Percentiles rank a stretch among this genome's conserved stretches.
Conservation (phyloP, 2,329 filamentous ascomycete species). For the Apiospora rasikravindrae region DNA sequence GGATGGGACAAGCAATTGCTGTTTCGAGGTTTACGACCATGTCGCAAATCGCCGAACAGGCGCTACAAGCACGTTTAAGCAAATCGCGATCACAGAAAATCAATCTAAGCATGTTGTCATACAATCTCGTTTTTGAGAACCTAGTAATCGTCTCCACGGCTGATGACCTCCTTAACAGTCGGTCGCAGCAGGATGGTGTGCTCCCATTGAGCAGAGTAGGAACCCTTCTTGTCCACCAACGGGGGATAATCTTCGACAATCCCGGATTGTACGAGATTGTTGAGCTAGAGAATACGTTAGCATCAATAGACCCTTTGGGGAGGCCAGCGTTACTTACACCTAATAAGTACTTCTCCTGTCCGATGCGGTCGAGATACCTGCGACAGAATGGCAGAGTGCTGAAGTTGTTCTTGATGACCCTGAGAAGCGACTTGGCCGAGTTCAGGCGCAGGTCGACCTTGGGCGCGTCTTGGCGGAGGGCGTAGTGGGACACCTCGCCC, state of each 20-base stretch:
- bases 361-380: conserved; percentile 87
- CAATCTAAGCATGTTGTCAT: not conserved
- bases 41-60: not conserved
- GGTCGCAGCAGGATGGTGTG: conserved; percentile 83
- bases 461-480: conserved; percentile 72
- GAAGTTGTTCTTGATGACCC: conserved; percentile 95
- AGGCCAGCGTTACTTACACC: conserved; percentile 63
- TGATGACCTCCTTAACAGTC: conserved; percentile 86
- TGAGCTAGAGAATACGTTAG: conserved; percentile 63
- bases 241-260: conserved; percentile 93
- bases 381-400: conserved; percentile 90
- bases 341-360: conserved; percentile 91
- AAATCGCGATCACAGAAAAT: not conserved
- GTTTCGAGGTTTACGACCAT: not conserved
- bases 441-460: conserved; percentile 78
- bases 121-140: not conserved
- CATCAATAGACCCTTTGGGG: not conserved
- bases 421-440: conserved; percentile 84
- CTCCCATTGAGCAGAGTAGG: conserved; percentile 92
- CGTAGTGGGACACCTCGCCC: conserved; percentile 90
- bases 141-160: conserved; percentile 84
- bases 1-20: not conserved
- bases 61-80: too few relatives aligned
- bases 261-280: conserved; percentile 80
- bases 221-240: conserved; percentile 88